These are phyloP conservation scores for Ascochyta viciae-villosae DNA, from an alignment of 2,329 filamentous ascomycete species.

Conservation along the genomic window DNA sequence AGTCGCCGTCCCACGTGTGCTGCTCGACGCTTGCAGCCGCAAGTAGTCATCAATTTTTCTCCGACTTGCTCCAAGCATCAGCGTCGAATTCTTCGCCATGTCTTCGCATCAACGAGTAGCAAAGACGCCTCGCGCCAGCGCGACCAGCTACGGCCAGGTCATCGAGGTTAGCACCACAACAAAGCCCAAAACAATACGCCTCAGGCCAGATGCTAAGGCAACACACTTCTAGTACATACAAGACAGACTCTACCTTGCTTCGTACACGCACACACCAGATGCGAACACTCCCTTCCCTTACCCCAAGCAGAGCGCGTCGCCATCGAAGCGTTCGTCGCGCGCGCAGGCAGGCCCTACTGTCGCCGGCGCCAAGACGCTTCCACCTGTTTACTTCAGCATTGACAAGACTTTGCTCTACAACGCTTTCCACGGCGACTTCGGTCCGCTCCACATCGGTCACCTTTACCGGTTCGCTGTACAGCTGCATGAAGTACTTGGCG, in stretches of 20 bases:
- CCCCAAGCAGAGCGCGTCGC: slow-evolving; percentile 69
- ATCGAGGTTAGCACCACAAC: slow-evolving; percentile 82
- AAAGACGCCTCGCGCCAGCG: slow-evolving; percentile 41
- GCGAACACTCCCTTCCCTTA: slow-evolving; percentile 87
- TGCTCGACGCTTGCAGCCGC: slow-evolving; percentile 20
- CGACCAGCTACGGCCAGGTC: slow-evolving; percentile 77
- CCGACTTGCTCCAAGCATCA: slow-evolving; percentile 1
- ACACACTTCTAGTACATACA: slow-evolving; percentile 30
- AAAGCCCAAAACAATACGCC: slow-evolving; percentile 33
- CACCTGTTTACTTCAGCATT: slow-evolving; percentile 93
- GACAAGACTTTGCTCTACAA: slow-evolving; percentile 95
- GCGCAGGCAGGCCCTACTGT: slow-evolving; percentile 65
- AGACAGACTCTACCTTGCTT: slow-evolving; percentile 96
- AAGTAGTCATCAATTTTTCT: slow-evolving; percentile 13
- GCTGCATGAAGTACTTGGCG: slow-evolving; percentile 92
- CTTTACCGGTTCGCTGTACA: slow-evolving; percentile 95
- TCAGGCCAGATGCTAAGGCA: slow-evolving; percentile 21
- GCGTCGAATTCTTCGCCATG: slow-evolving; percentile 18
- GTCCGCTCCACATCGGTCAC: slow-evolving; percentile 95
- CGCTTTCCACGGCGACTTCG: slow-evolving; percentile 98
- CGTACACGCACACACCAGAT: slow-evolving; percentile 83
- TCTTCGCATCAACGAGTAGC: slow-evolving; percentile 37
- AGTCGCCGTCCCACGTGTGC: slow-evolving; percentile 19
- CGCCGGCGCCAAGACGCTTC: slow-evolving; percentile 59
- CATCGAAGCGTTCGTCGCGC: slow-evolving; percentile 77